phyloP scores from a whole-genome alignment of 805 yeast genomes.

The Ogataea parapolymorpha region DNA sequence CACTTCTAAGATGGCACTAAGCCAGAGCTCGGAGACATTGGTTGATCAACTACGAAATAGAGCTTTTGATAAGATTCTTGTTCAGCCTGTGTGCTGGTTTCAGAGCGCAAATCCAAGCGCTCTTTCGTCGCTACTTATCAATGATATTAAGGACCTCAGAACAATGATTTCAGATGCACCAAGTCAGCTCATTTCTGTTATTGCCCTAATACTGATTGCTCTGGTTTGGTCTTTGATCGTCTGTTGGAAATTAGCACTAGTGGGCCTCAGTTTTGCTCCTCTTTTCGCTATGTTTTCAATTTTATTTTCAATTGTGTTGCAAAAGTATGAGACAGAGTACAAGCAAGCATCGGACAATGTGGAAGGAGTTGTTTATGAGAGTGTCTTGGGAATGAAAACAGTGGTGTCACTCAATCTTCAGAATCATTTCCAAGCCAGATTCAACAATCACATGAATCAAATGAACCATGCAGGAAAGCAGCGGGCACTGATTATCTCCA shows the following conservation, averaged over 20 bases:
- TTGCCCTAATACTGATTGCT: constrained; percentile 57
- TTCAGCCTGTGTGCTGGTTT: constrained; percentile 56
- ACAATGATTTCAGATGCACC: constrained; percentile 60
- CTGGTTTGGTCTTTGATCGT: constrained; percentile 69
- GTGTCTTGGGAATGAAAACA: constrained; percentile 58
- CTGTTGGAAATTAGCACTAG: constrained; percentile 88
- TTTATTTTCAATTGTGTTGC: constrained; percentile 49
- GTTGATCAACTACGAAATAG: constrained; percentile 47
- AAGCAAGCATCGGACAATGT: constrained; percentile 51
- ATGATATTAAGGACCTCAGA: constrained; percentile 79
- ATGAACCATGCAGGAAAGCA: constrained; percentile 40
- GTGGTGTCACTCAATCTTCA: constrained; percentile 56
- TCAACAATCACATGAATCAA: constrained; percentile 28
- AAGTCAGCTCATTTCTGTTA: constrained; percentile 49
- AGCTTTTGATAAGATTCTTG: constrained; percentile 47
- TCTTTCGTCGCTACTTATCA: constrained; percentile 65
- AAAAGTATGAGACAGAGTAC: constrained; percentile 55
- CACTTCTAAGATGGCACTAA: constrained; percentile 46
- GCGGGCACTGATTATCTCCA: constrained; percentile 61
- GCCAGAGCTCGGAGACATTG: constrained; percentile 67
- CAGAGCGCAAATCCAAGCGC: constrained; percentile 44
- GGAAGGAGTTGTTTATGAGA: constrained; percentile 53
- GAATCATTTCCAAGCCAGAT: constrained; percentile 41
- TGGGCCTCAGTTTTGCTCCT: constrained; percentile 76
- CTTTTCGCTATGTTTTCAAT: constrained; percentile 50